Evolutionary conservation across 2,329 filamentous ascomycete species (phyloP), one percentile per base, ranked within the genome.

Genomic region (Trichophyton schoenleinii): DNA sequence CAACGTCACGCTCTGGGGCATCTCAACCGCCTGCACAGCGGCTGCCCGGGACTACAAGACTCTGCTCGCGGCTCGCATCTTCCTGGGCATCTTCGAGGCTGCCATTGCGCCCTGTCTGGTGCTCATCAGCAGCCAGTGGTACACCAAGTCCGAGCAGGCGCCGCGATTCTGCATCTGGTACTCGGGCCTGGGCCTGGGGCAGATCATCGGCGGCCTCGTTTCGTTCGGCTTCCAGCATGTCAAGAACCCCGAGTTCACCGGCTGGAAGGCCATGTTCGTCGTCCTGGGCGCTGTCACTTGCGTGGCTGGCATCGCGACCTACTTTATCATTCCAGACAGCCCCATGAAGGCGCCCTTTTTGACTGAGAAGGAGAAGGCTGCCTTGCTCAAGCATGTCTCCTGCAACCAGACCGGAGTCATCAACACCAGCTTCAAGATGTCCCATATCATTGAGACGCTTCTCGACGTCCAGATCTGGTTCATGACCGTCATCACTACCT

Each of bases 1-100:
- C 58, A 86, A 85, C 63, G 80, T 86, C 44, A 70, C 79, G 4
- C 73, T 81, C 61, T 86, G 83, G 83, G 83, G 82, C 2, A 70
- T 83, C 5, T 76, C 80, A 1, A 82, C 80, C 0, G 79, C 79
- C 2, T 0, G 67, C 70, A 2, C 67, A 77, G 13, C 81, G 78
- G 79, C 79, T 78, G 8, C 66, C 78, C 2, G 74, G 80, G 41
- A 60, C 46, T 60, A 70, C 70, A 55, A 66, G 61, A 20, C 70
- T 66, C 11, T 70, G 68, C 75, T 63, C 5, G 70, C 69, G 20
- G 65, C 67, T 20, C 67, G 67, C 36, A 70, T 71, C 13, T 62
- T 73, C 11, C 62, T 73, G 9, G 71, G 69, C 20, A 65, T 67
- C 11, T 67, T 72, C 20, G 70, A 74, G 61, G 68, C 71, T 34